Conservation (phyloP, 2,329 filamentous ascomycete genomes). For the Colletotrichum sp. region DNA sequence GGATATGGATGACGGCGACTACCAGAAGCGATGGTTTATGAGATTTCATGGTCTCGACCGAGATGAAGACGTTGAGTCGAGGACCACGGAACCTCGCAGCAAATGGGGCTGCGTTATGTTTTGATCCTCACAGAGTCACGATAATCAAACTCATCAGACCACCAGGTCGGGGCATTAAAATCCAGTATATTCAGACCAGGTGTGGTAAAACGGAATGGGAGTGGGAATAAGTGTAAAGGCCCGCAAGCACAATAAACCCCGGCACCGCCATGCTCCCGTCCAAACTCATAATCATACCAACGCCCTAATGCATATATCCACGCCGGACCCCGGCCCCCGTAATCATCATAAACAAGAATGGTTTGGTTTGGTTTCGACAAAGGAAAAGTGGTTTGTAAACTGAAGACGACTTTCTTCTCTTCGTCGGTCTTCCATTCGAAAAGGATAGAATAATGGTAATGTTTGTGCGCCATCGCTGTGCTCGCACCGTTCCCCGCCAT, state of each 20-base stretch:
- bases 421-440: not conserved
- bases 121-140: not conserved
- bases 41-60: not conserved
- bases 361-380: not conserved
- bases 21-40: rapidly evolving
- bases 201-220: conserved; percentile 5
- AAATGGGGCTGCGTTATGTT: not conserved
- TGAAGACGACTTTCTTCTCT: not conserved
- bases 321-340: conserved; percentile 5
- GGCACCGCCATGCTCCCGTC: conserved; percentile 18
- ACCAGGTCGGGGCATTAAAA: not conserved
- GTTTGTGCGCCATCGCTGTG: not conserved
- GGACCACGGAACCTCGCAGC: not conserved
- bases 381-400: not conserved
- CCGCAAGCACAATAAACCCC: conserved; percentile 13
- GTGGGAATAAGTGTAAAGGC: conserved; percentile 8
- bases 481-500: not conserved
- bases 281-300: conserved; percentile 18
- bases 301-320: conserved; percentile 14
- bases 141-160: not conserved
- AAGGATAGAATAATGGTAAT: conserved; percentile 9
- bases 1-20: not conserved
- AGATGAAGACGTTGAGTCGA: not conserved
- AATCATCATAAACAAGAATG: conserved; percentile 5
- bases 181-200: conserved; percentile 17